Conservation (phyloP, 1,139 yeast genomes). For the Yarrowia galli region DNA sequence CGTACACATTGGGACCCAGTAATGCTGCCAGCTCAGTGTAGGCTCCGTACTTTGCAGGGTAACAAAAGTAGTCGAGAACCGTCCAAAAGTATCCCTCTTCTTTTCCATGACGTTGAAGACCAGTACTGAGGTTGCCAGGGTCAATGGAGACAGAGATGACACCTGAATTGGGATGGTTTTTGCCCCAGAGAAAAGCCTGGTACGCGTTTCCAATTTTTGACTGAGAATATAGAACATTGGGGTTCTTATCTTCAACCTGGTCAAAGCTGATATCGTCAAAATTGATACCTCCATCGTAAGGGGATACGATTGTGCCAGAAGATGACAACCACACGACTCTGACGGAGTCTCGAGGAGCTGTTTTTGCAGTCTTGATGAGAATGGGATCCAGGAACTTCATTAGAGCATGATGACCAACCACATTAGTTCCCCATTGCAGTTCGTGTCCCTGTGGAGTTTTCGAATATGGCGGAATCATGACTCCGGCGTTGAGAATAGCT, state of each 20-base stretch:
- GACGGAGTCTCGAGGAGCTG: neutral
- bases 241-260: neutral
- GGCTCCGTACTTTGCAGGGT: too few relatives aligned
- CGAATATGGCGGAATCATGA: neutral
- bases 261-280: slow-evolving; percentile 2
- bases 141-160: slow-evolving; percentile 3
- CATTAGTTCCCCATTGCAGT: slow-evolving; percentile 3
- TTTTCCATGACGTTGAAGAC: neutral
- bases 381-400: neutral
- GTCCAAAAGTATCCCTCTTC: too few relatives aligned
- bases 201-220: slow-evolving; percentile 5
- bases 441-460: neutral
- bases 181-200: neutral
- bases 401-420: neutral
- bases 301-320: neutral
- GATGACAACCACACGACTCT: slow-evolving; percentile 4
- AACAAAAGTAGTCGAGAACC: too few relatives aligned
- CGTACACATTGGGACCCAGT: too few relatives aligned
- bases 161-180: neutral
- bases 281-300: slow-evolving; percentile 7
- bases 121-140: neutral
- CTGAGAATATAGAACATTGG: neutral
- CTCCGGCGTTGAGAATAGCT: neutral
- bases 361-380: neutral
- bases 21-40: too few relatives aligned